These are phyloP conservation scores for Halenospora varia DNA, from an alignment of 495 filamentous ascomycete genomes.

Conservation along the genomic window DNA sequence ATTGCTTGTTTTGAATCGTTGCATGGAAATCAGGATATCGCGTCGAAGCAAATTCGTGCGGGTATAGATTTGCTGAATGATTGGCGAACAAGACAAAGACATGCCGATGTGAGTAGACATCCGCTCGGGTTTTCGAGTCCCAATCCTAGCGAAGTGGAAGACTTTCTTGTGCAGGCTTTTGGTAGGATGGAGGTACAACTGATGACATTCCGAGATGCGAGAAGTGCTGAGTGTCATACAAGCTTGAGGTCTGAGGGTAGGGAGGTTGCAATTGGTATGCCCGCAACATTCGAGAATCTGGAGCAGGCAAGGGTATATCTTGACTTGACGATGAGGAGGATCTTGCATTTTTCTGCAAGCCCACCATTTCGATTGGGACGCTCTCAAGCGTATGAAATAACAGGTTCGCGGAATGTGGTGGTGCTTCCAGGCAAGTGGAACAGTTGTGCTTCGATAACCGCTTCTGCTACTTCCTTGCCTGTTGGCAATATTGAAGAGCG, in stretches of 20 bases:
- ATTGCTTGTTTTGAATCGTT: slow-evolving; percentile 15
- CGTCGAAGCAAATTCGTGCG: slow-evolving; percentile 10
- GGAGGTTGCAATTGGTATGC: slow-evolving; percentile 10
- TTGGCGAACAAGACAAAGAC: slow-evolving; percentile 11
- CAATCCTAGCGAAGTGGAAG: slow-evolving; percentile 11
- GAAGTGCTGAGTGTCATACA: neutral
- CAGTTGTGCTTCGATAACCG: too few relatives aligned
- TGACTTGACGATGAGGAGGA: slow-evolving; percentile 15
- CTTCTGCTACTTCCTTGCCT: neutral
- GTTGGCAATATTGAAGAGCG: neutral
- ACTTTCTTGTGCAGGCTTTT: slow-evolving; percentile 16
- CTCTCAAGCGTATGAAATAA: too few relatives aligned
- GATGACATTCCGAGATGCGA: slow-evolving; percentile 13
- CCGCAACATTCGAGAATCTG: neutral
- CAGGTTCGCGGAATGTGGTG: neutral
- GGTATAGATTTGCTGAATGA: slow-evolving; percentile 19
- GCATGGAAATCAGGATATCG: slow-evolving; percentile 17
- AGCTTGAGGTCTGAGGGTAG: slow-evolving; percentile 10
- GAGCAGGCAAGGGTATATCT: slow-evolving; percentile 14
- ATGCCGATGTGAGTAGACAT: neutral
- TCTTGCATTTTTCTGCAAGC: slow-evolving; percentile 6
- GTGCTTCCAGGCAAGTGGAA: too few relatives aligned
- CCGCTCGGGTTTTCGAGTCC: slow-evolving; percentile 13
- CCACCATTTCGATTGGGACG: neutral
- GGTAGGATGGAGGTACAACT: slow-evolving; percentile 17